A percentile compares a stretch with the other conserved stretches of the same genome.
These are phyloP conservation scores for Chloris gayana DNA, from an alignment of 176 grass and related monocot genomes.

Conservation along the genomic window DNA sequence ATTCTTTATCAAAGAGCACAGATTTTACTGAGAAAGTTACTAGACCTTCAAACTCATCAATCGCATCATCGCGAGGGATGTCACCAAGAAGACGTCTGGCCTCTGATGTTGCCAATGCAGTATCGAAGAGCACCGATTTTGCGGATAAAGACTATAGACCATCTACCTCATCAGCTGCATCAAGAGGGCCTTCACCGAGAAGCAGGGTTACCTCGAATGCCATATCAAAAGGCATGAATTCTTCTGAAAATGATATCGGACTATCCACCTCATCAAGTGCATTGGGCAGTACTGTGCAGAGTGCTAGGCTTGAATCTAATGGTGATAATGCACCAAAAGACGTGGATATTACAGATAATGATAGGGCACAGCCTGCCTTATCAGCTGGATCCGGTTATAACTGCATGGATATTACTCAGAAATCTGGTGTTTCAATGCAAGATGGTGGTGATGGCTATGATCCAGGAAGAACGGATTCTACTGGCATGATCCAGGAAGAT, in stretches of 20 bases:
- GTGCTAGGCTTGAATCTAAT: conserved; percentile 9
- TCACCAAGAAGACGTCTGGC: conserved; percentile 19
- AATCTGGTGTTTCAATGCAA: conserved; percentile 10
- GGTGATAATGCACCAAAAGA: conserved; percentile 11
- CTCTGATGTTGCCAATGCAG: conserved; percentile 22
- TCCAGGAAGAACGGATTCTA: conserved; percentile 42
- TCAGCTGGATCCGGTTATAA: conserved; percentile 24
- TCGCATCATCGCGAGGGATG: conserved; percentile 28
- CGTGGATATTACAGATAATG: conserved; percentile 21
- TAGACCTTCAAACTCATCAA: conserved; percentile 13
- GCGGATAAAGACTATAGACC: conserved; percentile 40
- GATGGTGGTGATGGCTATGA: conserved; percentile 28
- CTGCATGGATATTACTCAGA: conserved; percentile 18
- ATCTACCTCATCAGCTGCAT: conserved; percentile 32
- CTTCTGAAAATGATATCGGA: conserved; percentile 34
- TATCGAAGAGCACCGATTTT: conserved; percentile 35
- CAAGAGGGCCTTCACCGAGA: conserved; percentile 46
- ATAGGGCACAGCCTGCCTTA: conserved; percentile 1
- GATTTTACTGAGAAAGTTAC: conserved; percentile 26
- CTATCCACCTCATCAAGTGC: conserved; percentile 33
- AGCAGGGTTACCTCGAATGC: conserved; percentile 35
- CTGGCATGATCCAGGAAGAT: conserved; percentile 24
- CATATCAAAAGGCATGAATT: conserved; percentile 26
- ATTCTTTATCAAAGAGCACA: conserved; percentile 21
- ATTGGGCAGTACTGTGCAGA: neutral